Evolutionary conservation across 2,329 filamentous ascomycete genomes (phyloP), one percentile per base, ranked within the genome.

Genomic region (Beauveria varroae): DNA sequence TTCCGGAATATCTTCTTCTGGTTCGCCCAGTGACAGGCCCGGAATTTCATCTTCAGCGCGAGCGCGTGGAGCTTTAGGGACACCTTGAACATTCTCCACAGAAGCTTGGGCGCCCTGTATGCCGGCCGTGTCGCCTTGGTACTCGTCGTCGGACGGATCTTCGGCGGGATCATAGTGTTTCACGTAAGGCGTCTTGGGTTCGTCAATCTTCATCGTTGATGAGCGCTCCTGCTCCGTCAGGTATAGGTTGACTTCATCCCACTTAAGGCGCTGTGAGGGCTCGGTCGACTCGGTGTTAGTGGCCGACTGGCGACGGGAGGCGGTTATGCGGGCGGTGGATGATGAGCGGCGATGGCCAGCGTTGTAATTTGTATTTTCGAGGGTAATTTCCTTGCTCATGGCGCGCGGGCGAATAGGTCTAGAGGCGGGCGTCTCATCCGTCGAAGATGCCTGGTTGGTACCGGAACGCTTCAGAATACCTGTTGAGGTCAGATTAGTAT

Each of bases 221-320:
- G 87, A 91, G 75, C 90, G 93, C 76, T 98, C 91, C 75, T 98
- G 93, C 78, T 99, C 95, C 8, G 95, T 95, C 58, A 99, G 83
- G 76, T 97, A 99, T 37, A 99, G 83, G 72, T 99, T 99, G 51
- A 91, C 95, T 79, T 99, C 95, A 74, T 99, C 95, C 95, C 95
- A 99, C 78, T 97, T 96, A 67, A 99, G 81, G 64, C 92, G 87
- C 65, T 90, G 88, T 62, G 84, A 87, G 20, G 79, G 73, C 47
- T 82, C 79, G 51, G 78, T 74, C 24, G 79, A 77, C 63, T 77
- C 73, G 63, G 69, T 73, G 57, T 78, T 75, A 64, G 79, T 75
- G 61, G 78, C 78, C 1, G 89, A 93, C 66, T 87, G 88, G 56
- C 91, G 87, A 60, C 91, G 88, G n/a, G 87, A 89, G 9, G 84